These are phyloP conservation scores for Globisporangium ultimum DNA, from an alignment of 352 stramenopile genomes.

Conservation along the genomic window DNA sequence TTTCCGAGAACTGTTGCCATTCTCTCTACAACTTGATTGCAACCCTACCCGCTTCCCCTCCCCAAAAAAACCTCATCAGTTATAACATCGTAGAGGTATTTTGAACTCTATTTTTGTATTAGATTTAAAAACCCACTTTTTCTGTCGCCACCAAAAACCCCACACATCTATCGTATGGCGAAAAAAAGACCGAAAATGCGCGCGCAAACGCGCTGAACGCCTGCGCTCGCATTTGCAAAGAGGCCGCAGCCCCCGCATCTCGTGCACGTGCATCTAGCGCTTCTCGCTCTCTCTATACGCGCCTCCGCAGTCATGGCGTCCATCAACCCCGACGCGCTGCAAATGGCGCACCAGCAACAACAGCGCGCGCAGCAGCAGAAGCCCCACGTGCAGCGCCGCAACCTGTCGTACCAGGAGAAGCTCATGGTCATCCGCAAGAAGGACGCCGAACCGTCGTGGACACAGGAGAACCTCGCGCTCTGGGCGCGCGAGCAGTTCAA, in stretches of 20 bases:
- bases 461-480: slow-evolving; percentile 42
- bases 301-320: neutral
- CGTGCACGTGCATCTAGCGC: no score
- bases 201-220: no score
- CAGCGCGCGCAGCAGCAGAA: neutral
- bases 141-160: slow-evolving; percentile 1
- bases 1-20: neutral
- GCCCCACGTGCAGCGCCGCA: slow-evolving; percentile 23
- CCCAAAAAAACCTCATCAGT: neutral
- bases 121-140: slow-evolving; percentile 9
- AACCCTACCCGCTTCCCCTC: slow-evolving; percentile 1
- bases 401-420: slow-evolving; percentile 66
- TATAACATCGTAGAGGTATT: slow-evolving; percentile 8
- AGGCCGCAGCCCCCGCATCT: no score
- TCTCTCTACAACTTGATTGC: neutral
- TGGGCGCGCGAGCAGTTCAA: slow-evolving; percentile 57
- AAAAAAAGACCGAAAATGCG: neutral
- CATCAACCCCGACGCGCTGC: neutral
- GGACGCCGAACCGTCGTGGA: slow-evolving; percentile 45
- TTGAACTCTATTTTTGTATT: slow-evolving; percentile 10
- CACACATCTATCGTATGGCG: neutral
- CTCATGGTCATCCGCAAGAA: slow-evolving; percentile 55
- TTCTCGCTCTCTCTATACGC: no score
- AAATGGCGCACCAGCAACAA: neutral
- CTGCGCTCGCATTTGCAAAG: no score